These are phyloP conservation scores for Diplocarpon mali DNA, from an alignment of 2,329 filamentous ascomycete genomes.

Conservation along the genomic window DNA sequence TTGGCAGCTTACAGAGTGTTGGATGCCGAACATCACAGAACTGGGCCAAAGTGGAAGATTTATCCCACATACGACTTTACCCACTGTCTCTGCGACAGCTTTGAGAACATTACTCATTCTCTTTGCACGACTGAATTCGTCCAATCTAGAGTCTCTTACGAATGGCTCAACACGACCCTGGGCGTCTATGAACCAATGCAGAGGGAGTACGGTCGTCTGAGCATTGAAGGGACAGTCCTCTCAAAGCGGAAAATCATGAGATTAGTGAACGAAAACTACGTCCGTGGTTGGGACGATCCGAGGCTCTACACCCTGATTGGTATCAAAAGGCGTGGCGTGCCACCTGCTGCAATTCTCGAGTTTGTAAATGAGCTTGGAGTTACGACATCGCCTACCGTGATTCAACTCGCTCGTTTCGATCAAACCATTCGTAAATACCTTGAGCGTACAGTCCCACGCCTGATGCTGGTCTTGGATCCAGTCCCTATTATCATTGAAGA, in stretches of 20 bases:
- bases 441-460: constrained; percentile 74
- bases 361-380: constrained; percentile 90
- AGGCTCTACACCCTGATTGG: constrained; percentile 80
- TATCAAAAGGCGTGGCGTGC: constrained; percentile 73
- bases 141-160: constrained; percentile 74
- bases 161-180: constrained; percentile 74
- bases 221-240: constrained; percentile 73
- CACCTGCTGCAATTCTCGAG: constrained; percentile 76
- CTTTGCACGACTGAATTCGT: constrained; percentile 92
- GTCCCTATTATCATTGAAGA: constrained; percentile 75
- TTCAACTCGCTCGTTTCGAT: constrained; percentile 75
- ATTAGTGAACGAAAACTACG: constrained; percentile 65
- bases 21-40: constrained; percentile 65
- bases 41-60: constrained; percentile 76
- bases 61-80: constrained; percentile 94
- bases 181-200: constrained; percentile 90
- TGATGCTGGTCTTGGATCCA: constrained; percentile 84
- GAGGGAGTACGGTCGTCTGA: constrained; percentile 70
- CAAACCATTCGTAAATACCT: constrained; percentile 76
- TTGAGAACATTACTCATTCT: constrained; percentile 85
- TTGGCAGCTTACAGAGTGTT: constrained; percentile 81
- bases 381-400: constrained; percentile 68
- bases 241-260: constrained; percentile 77
- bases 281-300: constrained; percentile 85
- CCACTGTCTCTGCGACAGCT: constrained; percentile 83